Evolutionary conservation across 345 rosid species (phyloP).

Genomic region (Trapa incisa): DNA sequence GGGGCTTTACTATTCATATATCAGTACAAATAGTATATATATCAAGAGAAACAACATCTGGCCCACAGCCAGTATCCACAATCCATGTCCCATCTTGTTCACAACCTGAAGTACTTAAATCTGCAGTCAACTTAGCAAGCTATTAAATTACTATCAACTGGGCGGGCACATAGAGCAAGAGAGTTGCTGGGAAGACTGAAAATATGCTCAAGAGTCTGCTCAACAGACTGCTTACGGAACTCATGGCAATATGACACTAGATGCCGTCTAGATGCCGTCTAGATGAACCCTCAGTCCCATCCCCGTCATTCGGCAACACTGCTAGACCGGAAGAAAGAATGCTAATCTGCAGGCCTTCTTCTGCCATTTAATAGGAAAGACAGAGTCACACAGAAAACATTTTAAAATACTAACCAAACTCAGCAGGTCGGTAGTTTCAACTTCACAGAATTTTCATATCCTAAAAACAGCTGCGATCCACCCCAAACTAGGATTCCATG

Average conservation of each 20-base stretch:
- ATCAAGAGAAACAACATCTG: constrained; percentile 48
- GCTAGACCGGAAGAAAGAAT: constrained; percentile 86
- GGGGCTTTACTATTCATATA: constrained; percentile 45
- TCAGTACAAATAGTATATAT: constrained; percentile 71
- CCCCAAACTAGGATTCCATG: not conserved
- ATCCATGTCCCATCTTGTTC: constrained; percentile 49
- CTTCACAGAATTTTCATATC: too few species aligned
- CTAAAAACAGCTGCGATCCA: not conserved
- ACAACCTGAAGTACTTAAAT: constrained; percentile 13
- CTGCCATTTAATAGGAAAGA: constrained; percentile 51
- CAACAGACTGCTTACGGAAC: constrained; percentile 56
- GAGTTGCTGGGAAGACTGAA: constrained; percentile 59
- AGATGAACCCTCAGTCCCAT: constrained; percentile 37
- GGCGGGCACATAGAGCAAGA: constrained; percentile 30
- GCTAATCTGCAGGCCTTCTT: constrained; percentile 49
- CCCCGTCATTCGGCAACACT: constrained; percentile 52
- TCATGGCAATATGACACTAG: constrained; percentile 67
- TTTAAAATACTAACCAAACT: not conserved
- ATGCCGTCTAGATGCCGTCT: constrained; percentile 42
- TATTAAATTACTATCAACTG: constrained; percentile 38
- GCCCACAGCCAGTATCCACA: constrained; percentile 33
- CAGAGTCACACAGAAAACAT: constrained; percentile 1
- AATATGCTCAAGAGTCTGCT: constrained; percentile 67
- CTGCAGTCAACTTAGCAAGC: constrained; percentile 20
- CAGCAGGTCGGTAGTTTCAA: not conserved